phyloP scores from a whole-genome alignment of 257 asterid species.

The Solanum acaule region DNA sequence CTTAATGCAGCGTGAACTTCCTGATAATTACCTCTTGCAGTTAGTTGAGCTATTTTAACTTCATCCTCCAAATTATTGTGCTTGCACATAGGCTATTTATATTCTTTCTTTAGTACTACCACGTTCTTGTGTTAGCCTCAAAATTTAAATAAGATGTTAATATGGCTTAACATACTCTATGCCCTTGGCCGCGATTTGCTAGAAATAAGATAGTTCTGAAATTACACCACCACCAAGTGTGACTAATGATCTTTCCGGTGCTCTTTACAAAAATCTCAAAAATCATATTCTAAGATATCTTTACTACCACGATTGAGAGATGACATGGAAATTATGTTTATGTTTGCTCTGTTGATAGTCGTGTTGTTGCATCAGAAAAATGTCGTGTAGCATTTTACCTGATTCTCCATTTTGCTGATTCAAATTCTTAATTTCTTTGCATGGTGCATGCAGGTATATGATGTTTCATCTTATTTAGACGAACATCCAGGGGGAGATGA shows the following conservation, averaged over 20 bases:
- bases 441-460: slow-evolving; percentile 66
- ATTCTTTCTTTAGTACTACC: background rate
- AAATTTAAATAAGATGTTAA: background rate
- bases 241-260: background rate
- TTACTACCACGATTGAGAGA: background rate
- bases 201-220: background rate
- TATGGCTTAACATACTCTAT: background rate
- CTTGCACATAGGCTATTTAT: background rate
- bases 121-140: background rate
- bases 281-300: background rate
- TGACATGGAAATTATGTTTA: background rate
- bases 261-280: background rate
- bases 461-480: slow-evolving; percentile 70
- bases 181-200: background rate
- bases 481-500: slow-evolving; percentile 99
- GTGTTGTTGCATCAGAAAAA: background rate
- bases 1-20: background rate
- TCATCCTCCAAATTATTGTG: background rate
- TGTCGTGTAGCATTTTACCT: background rate
- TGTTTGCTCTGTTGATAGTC: background rate
- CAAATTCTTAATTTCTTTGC: background rate
- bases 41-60: background rate
- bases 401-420: background rate
- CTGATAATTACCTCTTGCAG: background rate
- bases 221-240: background rate